Percentiles rank a stretch among this genome's conserved stretches.
Evolutionary conservation across 306 rosid genomes (phyloP).

Genomic region (Arachis stenosperma): DNA sequence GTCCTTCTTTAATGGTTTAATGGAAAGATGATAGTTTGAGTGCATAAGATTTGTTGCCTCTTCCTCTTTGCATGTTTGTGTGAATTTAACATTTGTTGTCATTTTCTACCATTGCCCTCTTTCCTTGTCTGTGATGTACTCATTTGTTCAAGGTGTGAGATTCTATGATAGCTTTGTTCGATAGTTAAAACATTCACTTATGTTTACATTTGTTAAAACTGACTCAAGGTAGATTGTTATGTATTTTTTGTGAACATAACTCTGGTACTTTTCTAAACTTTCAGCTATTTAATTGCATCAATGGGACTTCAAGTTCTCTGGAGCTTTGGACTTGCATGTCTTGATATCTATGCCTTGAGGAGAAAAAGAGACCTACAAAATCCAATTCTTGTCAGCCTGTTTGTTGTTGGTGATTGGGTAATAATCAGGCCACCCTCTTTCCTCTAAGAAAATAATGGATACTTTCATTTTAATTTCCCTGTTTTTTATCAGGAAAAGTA

Average conservation of each 20-base stretch:
- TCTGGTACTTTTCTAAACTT: slow-evolving; percentile 31
- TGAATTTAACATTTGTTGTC: background rate
- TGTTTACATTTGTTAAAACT: background rate
- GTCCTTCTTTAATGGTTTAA: background rate
- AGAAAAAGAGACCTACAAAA: slow-evolving; percentile 83
- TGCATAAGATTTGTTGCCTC: background rate
- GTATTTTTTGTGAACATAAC: slow-evolving; percentile 24
- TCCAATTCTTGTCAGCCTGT: slow-evolving; percentile 90
- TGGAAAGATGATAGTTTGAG: background rate
- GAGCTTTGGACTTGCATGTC: slow-evolving; percentile 98
- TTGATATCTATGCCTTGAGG: slow-evolving; percentile 87
- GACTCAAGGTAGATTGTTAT: slow-evolving; percentile 17
- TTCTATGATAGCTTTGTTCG: slow-evolving; percentile 5
- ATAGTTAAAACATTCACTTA: background rate
- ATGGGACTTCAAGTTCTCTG: slow-evolving; percentile 98
- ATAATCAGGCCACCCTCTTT: slow-evolving; percentile 31
- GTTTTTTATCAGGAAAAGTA: slow-evolving; percentile 17
- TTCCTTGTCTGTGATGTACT: slow-evolving; percentile 10
- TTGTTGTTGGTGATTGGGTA: slow-evolving; percentile 99
- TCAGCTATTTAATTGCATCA: slow-evolving; percentile 95
- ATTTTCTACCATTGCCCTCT: background rate
- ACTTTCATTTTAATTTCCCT: slow-evolving; percentile 31
- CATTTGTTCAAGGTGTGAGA: slow-evolving; percentile 2
- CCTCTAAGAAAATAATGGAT: slow-evolving; percentile 26
- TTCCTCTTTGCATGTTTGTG: background rate